Evolutionary conservation across 768 basidiomycete species (phyloP).

Genomic region (Holtermanniella nyarrowii): DNA sequence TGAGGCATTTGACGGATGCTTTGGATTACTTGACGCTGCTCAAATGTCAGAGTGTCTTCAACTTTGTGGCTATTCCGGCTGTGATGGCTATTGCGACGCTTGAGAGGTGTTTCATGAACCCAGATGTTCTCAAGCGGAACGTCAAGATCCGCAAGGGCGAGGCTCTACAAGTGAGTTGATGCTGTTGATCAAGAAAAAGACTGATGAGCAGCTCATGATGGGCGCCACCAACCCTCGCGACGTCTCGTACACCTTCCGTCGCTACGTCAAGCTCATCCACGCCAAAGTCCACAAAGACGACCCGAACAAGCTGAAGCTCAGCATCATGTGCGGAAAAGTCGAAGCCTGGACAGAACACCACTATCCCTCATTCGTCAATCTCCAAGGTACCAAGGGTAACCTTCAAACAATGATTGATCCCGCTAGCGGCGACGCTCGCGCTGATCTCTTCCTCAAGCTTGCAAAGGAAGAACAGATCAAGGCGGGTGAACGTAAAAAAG

Average conservation of each 20-base stretch:
- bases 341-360: slow-evolving; percentile 89
- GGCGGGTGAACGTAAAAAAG: slow-evolving; percentile 12
- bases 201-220: slow-evolving; percentile 65
- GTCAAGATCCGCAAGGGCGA: slow-evolving; percentile 91
- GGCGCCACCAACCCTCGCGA: slow-evolving; percentile 82
- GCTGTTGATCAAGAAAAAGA: neutral
- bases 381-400: slow-evolving; percentile 12
- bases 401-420: slow-evolving; percentile 38
- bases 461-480: slow-evolving; percentile 25
- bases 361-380: slow-evolving; percentile 76
- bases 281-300: slow-evolving; percentile 66
- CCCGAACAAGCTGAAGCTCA: slow-evolving; percentile 73
- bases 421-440: slow-evolving; percentile 38
- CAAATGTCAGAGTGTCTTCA: slow-evolving; percentile 85
- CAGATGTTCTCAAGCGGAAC: slow-evolving; percentile 68
- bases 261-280: slow-evolving; percentile 73
- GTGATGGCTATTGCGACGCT: slow-evolving; percentile 95
- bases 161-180: slow-evolving; percentile 61
- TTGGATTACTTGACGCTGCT: slow-evolving; percentile 81
- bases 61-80: slow-evolving; percentile 88
- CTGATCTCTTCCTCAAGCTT: slow-evolving; percentile 30
- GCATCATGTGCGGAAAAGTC: slow-evolving; percentile 77
- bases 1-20: slow-evolving; percentile 71
- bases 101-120: slow-evolving; percentile 86
- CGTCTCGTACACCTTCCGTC: slow-evolving; percentile 76